Evolutionary conservation across 495 filamentous ascomycete species (phyloP).

Genomic region (Penicillium pulvis): DNA sequence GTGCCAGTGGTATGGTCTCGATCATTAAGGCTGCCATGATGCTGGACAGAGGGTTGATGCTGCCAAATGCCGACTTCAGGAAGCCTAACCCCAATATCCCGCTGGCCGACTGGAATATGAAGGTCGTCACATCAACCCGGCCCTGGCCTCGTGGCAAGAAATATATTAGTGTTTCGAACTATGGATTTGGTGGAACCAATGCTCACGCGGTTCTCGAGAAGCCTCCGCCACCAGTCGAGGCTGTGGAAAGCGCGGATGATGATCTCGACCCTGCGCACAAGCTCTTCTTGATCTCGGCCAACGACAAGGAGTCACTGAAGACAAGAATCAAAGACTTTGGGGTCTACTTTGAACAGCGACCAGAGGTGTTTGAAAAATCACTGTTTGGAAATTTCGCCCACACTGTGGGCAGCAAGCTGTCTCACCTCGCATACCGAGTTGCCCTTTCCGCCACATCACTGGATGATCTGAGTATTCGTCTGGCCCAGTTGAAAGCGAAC

Average conservation of each 20-base stretch:
- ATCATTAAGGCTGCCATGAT: conserved; percentile 62
- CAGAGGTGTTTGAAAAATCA: conserved; percentile 34
- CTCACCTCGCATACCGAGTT: conserved; percentile 30
- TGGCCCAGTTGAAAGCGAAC: conserved; percentile 29
- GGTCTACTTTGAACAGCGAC: conserved; percentile 34
- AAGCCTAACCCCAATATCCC: conserved; percentile 38
- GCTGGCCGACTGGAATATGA: conserved; percentile 31
- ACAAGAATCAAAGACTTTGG: conserved; percentile 29
- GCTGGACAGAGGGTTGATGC: conserved; percentile 53
- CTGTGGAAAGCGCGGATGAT: conserved; percentile 15
- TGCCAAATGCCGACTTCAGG: conserved; percentile 40
- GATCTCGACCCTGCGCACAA: conserved; percentile 28
- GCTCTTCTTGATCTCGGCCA: conserved; percentile 33
- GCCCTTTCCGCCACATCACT: conserved; percentile 28
- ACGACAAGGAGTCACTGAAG: conserved; percentile 32
- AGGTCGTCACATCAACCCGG: conserved; percentile 18
- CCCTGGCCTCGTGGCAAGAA: conserved; percentile 36
- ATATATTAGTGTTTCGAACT: conserved; percentile 55
- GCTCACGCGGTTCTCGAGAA: conserved; percentile 55
- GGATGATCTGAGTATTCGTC: conserved; percentile 26
- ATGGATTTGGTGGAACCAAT: conserved; percentile 67
- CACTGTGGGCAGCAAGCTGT: conserved; percentile 31
- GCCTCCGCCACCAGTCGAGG: conserved; percentile 16
- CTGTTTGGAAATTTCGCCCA: conserved; percentile 34
- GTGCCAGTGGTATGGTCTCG: conserved; percentile 57